Evolutionary conservation across 257 asterid genomes (phyloP).

Genomic region (Nemophila menziesii): DNA sequence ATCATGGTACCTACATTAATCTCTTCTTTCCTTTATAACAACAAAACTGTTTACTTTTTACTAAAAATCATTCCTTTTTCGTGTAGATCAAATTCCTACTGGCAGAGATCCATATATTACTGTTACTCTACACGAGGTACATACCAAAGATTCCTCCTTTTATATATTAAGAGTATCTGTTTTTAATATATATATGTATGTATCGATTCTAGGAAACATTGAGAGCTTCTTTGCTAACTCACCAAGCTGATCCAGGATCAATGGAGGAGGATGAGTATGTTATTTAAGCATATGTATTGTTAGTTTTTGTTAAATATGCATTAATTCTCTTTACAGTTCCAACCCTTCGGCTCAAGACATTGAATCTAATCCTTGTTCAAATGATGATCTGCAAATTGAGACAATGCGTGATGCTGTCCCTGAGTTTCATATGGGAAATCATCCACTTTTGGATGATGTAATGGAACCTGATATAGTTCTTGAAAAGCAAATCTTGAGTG

Average conservation of each 20-base stretch:
- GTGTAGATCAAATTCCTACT: constrained; percentile 67
- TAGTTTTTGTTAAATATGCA: constrained; percentile 5
- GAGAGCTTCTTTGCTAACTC: constrained; percentile 15
- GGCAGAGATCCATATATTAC: constrained; percentile 48
- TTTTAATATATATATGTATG: not conserved
- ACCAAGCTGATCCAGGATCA: constrained; percentile 25
- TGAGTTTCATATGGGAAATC: constrained; percentile 23
- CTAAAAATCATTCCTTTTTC: constrained; percentile 5
- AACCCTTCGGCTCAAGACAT: constrained; percentile 25
- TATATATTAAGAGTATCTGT: constrained; percentile 1
- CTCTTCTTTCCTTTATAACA: constrained; percentile 3
- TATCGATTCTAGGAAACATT: constrained; percentile 24
- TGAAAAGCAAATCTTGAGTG: constrained; percentile 44
- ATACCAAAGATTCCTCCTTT: not conserved
- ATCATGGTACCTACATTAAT: constrained; percentile 9
- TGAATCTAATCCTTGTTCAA: constrained; percentile 20
- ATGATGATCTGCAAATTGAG: constrained; percentile 36
- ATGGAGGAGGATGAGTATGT: constrained; percentile 60
- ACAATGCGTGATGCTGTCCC: constrained; percentile 38
- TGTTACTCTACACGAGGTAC: constrained; percentile 44
- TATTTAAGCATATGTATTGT: constrained; percentile 2
- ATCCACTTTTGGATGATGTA: constrained; percentile 25
- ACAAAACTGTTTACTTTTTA: too few relatives aligned
- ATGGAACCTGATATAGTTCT: constrained; percentile 45
- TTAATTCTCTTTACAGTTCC: constrained; percentile 29